Percentiles rank a stretch among this genome's conserved stretches.
phyloP scores from a whole-genome alignment of 805 yeast species.

The Myxozyma sirexii region DNA sequence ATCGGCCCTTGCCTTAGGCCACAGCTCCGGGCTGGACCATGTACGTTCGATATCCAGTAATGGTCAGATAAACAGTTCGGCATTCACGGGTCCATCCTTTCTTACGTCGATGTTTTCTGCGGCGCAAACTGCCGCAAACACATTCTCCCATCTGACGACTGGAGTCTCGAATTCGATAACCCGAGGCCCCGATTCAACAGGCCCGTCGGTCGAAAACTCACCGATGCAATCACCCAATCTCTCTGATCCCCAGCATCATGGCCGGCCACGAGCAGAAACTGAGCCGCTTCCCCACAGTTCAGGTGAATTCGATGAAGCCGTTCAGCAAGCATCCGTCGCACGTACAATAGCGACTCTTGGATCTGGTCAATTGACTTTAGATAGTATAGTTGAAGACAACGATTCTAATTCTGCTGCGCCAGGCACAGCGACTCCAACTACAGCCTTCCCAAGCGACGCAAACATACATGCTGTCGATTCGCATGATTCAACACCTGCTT shows the following conservation, averaged over 20 bases:
- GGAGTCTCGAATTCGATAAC: slow-evolving; percentile 1
- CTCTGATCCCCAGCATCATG: neutral
- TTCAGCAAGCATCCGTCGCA: slow-evolving; percentile 20
- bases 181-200: slow-evolving; percentile 1
- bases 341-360: slow-evolving; percentile 40
- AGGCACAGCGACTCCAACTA: neutral
- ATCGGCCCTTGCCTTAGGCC: neutral
- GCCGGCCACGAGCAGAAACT: slow-evolving; percentile 24
- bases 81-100: slow-evolving; percentile 9
- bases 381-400: slow-evolving; percentile 15
- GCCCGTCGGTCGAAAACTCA: neutral
- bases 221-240: neutral
- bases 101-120: slow-evolving; percentile 36
- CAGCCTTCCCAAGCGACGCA: neutral
- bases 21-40: neutral
- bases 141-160: slow-evolving; percentile 36
- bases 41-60: neutral
- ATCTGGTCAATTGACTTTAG: slow-evolving; percentile 41
- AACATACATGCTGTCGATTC: neutral
- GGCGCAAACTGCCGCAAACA: slow-evolving; percentile 41
- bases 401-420: neutral
- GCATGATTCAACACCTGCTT: slow-evolving; percentile 61
- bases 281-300: slow-evolving; percentile 25
- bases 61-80: neutral
- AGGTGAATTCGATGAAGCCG: slow-evolving; percentile 17